Evolutionary conservation across 345 rosid species (phyloP), one percentile per base, ranked within the genome.

Genomic region (Carallia pectinifolia): DNA sequence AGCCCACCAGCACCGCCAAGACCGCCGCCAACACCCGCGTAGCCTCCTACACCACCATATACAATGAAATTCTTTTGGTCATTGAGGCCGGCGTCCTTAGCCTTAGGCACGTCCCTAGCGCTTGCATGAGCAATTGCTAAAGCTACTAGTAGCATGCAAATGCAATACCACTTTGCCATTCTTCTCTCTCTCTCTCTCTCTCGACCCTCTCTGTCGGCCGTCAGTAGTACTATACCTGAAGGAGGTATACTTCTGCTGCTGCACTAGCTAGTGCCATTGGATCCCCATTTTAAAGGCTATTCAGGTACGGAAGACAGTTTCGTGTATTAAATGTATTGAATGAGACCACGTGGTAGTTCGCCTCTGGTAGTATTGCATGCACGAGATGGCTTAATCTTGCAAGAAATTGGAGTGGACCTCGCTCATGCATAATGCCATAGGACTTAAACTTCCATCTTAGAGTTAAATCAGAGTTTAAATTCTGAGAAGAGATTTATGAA

Each of bases 21-120:
- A 4, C 83, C 68, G 1, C 79, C 66, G 6, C 92, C 98, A 7
- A 90, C 4, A 2, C 98, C 97, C 2, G 86, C 64, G 64, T 19
- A 76, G 53, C 93, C 96, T 0, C 93, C 81, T 3, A 83, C 68
- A 5, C 96, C 96, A 30, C 94, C 92, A n/a, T 82, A 92, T 17
- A 83, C 69, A 36, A 76, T 30, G 65, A 87, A 86, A 81, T 87
- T 87, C 86, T 90, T 93, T 70, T 87, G 86, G 82, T 93, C 97
- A 53, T 74, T 78, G 34, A 90, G 71, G 7, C 89, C 86, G 15
- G 79, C 76, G 18, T 53, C 69, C 62, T 37, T 62, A 1, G 88
- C 16, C 44, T 18, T 44, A 10, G 75, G 53, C 74, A 66, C 38
- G 30, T 71, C 53, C 50, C 75, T 65, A 9, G 75, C 75, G 59